Evolutionary conservation across 495 filamentous ascomycete species (phyloP).

Genomic region (Lichina pygmaea): DNA sequence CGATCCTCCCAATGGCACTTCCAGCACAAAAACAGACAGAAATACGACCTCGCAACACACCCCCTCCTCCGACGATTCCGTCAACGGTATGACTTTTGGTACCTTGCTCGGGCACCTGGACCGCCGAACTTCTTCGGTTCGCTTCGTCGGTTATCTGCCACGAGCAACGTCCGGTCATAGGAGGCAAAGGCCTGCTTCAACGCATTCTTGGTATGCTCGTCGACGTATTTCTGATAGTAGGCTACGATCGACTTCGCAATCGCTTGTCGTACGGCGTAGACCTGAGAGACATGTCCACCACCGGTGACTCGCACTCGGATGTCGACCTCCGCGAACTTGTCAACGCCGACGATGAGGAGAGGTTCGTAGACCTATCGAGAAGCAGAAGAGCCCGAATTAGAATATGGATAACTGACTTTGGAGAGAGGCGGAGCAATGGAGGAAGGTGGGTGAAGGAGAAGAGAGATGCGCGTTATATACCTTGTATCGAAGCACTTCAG

Average conservation of each 20-base stretch:
- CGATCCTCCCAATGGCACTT: no score
- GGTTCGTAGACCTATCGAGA: slow-evolving; percentile 66
- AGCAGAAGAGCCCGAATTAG: neutral
- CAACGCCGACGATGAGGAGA: slow-evolving; percentile 77
- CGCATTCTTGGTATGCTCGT: slow-evolving; percentile 98
- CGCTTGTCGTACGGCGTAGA: slow-evolving; percentile 97
- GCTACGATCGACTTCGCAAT: slow-evolving; percentile 95
- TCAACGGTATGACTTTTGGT: slow-evolving; percentile 71
- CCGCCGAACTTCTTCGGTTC: slow-evolving; percentile 32
- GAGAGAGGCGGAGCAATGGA: neutral
- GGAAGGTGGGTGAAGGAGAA: neutral
- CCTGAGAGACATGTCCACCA: slow-evolving; percentile 93
- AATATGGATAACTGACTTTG: neutral
- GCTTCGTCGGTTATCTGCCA: slow-evolving; percentile 54
- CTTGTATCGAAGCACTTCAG: slow-evolving; percentile 95
- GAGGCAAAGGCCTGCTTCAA: slow-evolving; percentile 81
- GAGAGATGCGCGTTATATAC: slow-evolving; percentile 13
- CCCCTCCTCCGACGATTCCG: no score
- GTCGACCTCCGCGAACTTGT: slow-evolving; percentile 91
- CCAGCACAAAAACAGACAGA: no score
- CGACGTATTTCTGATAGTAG: slow-evolving; percentile 99
- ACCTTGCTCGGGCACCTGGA: slow-evolving; percentile 82
- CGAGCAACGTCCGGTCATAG: slow-evolving; percentile 91
- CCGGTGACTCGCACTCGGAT: slow-evolving; percentile 91
- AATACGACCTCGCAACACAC: no score